Conservation (phyloP, 2,329 filamentous ascomycete genomes). For the Fusarium guadeloupense region DNA sequence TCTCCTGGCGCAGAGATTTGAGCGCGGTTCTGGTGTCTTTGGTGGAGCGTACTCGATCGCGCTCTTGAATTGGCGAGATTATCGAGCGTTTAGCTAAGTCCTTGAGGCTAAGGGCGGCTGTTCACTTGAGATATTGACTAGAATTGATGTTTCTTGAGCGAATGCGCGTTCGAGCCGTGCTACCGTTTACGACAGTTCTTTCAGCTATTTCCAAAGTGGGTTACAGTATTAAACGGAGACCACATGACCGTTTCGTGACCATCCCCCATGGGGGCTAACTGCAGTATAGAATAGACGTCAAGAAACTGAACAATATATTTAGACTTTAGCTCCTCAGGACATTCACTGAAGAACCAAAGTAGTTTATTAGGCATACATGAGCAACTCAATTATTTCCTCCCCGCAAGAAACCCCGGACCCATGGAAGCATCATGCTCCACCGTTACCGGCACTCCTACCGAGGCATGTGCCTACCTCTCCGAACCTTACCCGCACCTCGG, state of each 20-base stretch:
- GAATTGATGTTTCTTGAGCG: constrained; percentile 28
- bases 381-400: not conserved
- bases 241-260: not conserved
- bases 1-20: constrained; percentile 19
- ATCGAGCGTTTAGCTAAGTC: not conserved
- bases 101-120: constrained; percentile 1
- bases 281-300: too few relatives aligned
- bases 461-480: constrained; percentile 42
- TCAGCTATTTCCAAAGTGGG: constrained; percentile 5
- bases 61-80: not conserved
- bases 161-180: constrained; percentile 29
- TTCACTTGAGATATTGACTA: constrained; percentile 26
- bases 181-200: constrained; percentile 21
- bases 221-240: constrained; percentile 21
- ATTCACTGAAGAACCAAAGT: not conserved
- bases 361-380: not conserved
- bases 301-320: too few relatives aligned
- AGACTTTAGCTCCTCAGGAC: not conserved
- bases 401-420: constrained; percentile 20
- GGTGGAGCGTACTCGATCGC: not conserved
- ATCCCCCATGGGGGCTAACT: too few relatives aligned
- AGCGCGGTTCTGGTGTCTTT: not conserved
- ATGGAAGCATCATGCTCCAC: constrained; percentile 15
- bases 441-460: constrained; percentile 38
- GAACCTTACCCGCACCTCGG: constrained; percentile 39